Conservation (phyloP, 2,329 filamentous ascomycete species). For the Talaromyces sp. region DNA sequence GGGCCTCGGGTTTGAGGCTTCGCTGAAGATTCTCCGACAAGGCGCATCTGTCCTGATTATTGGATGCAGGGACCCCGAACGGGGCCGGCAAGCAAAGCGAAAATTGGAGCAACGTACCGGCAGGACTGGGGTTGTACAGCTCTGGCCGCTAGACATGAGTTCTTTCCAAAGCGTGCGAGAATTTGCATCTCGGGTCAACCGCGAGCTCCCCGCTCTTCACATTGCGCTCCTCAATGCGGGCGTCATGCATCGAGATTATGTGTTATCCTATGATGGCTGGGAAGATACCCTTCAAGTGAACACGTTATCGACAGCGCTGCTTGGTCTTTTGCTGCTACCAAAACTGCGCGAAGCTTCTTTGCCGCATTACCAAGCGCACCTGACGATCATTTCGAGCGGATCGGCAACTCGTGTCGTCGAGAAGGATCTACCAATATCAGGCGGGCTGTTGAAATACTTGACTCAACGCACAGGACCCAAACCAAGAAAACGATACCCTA, state of each 20-base stretch:
- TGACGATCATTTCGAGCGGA: conserved; percentile 42
- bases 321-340: conserved; percentile 49
- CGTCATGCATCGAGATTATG: conserved; percentile 34
- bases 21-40: conserved; percentile 41
- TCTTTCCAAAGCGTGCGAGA: conserved; percentile 39
- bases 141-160: conserved; percentile 44
- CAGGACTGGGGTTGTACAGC: conserved; percentile 30
- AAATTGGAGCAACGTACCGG: conserved; percentile 30
- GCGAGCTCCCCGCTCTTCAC: conserved; percentile 34
- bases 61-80: conserved; percentile 37
- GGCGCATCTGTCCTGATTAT: conserved; percentile 41
- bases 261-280: conserved; percentile 38
- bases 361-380: conserved; percentile 18
- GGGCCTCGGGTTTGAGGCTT: conserved; percentile 47
- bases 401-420: conserved; percentile 29
- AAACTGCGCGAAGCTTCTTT: conserved; percentile 35
- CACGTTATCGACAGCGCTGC: conserved; percentile 49
- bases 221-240: conserved; percentile 43
- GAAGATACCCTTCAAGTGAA: conserved; percentile 54
- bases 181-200: conserved; percentile 35
- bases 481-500: conserved; percentile 29
- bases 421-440: conserved; percentile 19
- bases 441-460: conserved; percentile 27
- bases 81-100: conserved; percentile 37
- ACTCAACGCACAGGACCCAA: conserved; percentile 25